A percentile compares a stretch with the other conserved stretches of the same genome.
These are phyloP conservation scores for Areca catechu DNA, from an alignment of 176 grass and related monocot genomes.

Conservation along the genomic window DNA sequence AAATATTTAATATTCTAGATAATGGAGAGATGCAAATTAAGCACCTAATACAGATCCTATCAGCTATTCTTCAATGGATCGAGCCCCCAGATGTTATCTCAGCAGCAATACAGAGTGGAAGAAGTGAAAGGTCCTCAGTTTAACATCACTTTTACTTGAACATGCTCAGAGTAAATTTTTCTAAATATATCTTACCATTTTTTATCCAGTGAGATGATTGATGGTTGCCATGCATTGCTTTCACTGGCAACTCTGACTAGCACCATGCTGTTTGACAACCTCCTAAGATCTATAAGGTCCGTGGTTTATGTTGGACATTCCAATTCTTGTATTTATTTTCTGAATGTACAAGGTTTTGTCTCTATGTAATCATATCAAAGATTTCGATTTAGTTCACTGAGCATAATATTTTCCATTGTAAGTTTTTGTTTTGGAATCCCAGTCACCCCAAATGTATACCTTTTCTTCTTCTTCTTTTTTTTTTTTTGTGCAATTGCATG, in stretches of 20 bases:
- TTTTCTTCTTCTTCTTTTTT: background rate
- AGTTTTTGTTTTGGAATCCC: too few relatives aligned
- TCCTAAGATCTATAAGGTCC: slow-evolving; percentile 81
- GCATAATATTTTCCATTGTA: too few relatives aligned
- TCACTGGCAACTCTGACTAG: slow-evolving; percentile 76
- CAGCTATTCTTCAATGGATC: slow-evolving; percentile 75
- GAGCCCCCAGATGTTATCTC: slow-evolving; percentile 78
- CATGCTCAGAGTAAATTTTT: background rate
- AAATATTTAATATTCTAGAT: slow-evolving; percentile 31
- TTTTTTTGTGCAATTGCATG: background rate
- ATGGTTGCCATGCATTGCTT: slow-evolving; percentile 90
- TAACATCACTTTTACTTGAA: slow-evolving; percentile 13
- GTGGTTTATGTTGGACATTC: slow-evolving; percentile 2
- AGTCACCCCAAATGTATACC: background rate
- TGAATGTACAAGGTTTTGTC: too few relatives aligned
- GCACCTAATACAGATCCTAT: slow-evolving; percentile 75
- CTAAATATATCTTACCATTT: slow-evolving; percentile 10
- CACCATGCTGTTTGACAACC: slow-evolving; percentile 69
- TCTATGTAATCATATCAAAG: too few relatives aligned
- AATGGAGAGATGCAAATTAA: slow-evolving; percentile 78
- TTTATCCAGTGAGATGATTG: slow-evolving; percentile 74
- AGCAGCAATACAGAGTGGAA: slow-evolving; percentile 48
- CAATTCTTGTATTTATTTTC: too few relatives aligned
- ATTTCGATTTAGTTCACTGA: too few relatives aligned
- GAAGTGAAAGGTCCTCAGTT: slow-evolving; percentile 74